Base-by-base conservation (phyloP, 129 eudicot species). In the Gnaphalium uliginosum region DNA sequence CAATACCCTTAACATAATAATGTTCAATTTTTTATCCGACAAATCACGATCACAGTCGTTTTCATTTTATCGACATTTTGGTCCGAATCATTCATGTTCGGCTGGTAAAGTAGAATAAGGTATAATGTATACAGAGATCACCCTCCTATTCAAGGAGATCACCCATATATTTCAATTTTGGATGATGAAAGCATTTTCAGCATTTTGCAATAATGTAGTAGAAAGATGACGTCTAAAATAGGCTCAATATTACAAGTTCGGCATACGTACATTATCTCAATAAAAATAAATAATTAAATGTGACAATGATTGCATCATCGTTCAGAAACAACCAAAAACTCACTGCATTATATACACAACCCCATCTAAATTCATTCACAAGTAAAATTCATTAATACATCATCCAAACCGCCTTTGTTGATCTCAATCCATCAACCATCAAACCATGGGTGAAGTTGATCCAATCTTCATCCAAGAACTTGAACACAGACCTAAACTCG, bases 401-500 rank as follows among this genome's bases (percentile, higher is more conserved):
- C 41, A n/a, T n/a, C n/a, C n/a, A n/a, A n/a, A n/a, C n/a, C n/a
- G n/a, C n/a, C n/a, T n/a, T 14, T 48, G 9, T 10, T 27, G 18
- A 71, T 27, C 17, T 67, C 29, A 67, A 39, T 67, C 72, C 54
- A 23, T 6, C 69, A 23, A 15, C 23, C 65, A 66, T 53, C 71
- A 43, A 69, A 14, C 71, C 76, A 89, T 84, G 96, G 85, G 82
- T 61, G 87, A 87, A 78, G 22, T 90, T 11, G 94, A 87, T 78
- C 76, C 85, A 65, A 79, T 82, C 2, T 90, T 87, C 85, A 82
- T 88, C 75, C 93, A 90, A 74, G 89, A 81, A 66, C 58, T 26
- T 56, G 86, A 88, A 53, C 96, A 90, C 89, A 72, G 96, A 81
- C 93, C 93, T 26, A 88, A 90, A 71, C 86, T 33, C 6, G 9